These are phyloP conservation scores for Candida maesae DNA, from an alignment of 805 yeast species.

Conservation along the genomic window DNA sequence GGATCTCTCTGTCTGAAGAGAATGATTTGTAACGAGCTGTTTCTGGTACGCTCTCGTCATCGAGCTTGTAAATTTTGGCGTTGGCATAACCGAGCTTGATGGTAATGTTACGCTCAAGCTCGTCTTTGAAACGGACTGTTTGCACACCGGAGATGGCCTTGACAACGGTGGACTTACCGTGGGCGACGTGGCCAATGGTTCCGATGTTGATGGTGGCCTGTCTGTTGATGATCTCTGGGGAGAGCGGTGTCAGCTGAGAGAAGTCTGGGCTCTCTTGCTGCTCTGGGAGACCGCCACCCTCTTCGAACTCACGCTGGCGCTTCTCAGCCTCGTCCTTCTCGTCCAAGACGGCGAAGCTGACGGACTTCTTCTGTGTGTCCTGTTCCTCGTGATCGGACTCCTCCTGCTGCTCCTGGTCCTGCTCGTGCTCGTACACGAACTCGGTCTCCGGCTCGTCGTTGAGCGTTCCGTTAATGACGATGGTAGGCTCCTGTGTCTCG, in stretches of 20 bases:
- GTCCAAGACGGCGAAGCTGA: slow-evolving; percentile 74
- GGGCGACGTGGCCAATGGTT: slow-evolving; percentile 95
- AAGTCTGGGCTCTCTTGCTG: slow-evolving; percentile 92
- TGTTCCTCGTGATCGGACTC: slow-evolving; percentile 39
- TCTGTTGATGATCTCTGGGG: slow-evolving; percentile 95
- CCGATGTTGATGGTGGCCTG: slow-evolving; percentile 99
- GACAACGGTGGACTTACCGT: slow-evolving; percentile 91
- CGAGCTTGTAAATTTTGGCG: slow-evolving; percentile 95
- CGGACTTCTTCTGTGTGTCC: slow-evolving; percentile 58
- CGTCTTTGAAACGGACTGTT: slow-evolving; percentile 98
- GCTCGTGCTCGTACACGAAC: slow-evolving; percentile 29
- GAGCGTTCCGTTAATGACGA: slow-evolving; percentile 67
- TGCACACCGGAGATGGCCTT: slow-evolving; percentile 98
- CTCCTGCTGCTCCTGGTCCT: slow-evolving; percentile 23
- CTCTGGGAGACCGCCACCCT: slow-evolving; percentile 97
- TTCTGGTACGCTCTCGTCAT: slow-evolving; percentile 78
- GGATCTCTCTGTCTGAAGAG: slow-evolving; percentile 90
- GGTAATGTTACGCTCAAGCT: slow-evolving; percentile 97
- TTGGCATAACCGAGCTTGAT: slow-evolving; percentile 98
- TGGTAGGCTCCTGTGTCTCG: slow-evolving; percentile 81
- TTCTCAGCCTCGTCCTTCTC: slow-evolving; percentile 72
- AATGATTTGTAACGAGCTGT: slow-evolving; percentile 95
- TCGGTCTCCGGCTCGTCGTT: slow-evolving; percentile 31
- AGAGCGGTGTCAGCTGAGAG: slow-evolving; percentile 72
- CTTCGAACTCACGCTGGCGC: slow-evolving; percentile 84